Evolutionary conservation across 805 yeast genomes (phyloP).

Genomic region (Nakazawaea pomicola): DNA sequence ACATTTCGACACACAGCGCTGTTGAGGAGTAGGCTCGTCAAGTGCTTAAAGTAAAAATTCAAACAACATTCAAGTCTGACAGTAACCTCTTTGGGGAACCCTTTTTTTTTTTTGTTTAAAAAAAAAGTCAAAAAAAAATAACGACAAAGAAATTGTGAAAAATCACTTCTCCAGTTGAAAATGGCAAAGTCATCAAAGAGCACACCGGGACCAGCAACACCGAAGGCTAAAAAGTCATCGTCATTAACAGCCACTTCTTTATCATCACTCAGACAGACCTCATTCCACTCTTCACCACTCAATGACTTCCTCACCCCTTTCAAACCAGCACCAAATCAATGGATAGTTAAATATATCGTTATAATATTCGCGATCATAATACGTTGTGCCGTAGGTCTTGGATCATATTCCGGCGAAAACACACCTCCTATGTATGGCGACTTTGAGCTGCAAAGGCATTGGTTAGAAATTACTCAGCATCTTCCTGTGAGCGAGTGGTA

Average conservation of each 20-base stretch:
- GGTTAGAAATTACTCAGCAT: conserved; percentile 88
- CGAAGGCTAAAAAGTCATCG: not conserved
- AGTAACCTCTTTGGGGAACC: too few relatives aligned
- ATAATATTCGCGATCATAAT: conserved; percentile 69
- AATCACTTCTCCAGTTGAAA: too few relatives aligned
- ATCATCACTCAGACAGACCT: not conserved
- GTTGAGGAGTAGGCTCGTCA: too few relatives aligned
- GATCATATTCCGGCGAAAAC: conserved; percentile 73
- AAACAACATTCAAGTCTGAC: too few relatives aligned
- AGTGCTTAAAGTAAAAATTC: too few relatives aligned
- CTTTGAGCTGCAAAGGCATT: conserved; percentile 96
- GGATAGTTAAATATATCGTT: conserved; percentile 81
- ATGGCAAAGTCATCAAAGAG: too few relatives aligned
- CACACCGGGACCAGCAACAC: not conserved
- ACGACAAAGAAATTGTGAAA: too few relatives aligned
- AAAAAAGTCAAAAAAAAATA: too few relatives aligned
- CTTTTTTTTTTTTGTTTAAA: too few relatives aligned
- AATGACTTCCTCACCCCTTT: conserved; percentile 76
- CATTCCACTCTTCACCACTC: conserved; percentile 58
- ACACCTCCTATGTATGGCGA: conserved; percentile 87
- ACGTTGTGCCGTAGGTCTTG: conserved; percentile 83
- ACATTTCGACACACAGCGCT: too few relatives aligned
- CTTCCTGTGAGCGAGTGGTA: conserved; percentile 81
- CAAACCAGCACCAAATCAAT: conserved; percentile 77
- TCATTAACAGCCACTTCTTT: too few relatives aligned